Percentiles rank a stretch among this genome's conserved stretches.
These are phyloP conservation scores for Panicum miliaceum DNA, from an alignment of 176 grass and related monocot species.

Conservation along the genomic window DNA sequence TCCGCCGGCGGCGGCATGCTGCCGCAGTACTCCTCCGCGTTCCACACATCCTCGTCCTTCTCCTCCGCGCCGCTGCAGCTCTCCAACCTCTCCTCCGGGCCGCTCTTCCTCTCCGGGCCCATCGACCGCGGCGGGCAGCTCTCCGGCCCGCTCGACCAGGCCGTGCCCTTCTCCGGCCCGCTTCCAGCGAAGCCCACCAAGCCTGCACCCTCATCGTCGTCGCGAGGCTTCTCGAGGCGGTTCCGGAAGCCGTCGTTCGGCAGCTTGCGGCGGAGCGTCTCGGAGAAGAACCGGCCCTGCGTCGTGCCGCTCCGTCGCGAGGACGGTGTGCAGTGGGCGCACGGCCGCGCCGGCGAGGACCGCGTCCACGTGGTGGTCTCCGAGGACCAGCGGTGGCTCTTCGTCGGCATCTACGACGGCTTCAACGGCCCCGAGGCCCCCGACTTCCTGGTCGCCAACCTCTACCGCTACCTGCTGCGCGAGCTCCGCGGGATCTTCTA, in stretches of 20 bases:
- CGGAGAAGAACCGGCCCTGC: constrained; percentile 72
- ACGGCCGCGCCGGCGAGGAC: constrained; percentile 89
- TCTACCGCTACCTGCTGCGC: constrained; percentile 70
- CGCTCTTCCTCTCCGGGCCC: constrained; percentile 67
- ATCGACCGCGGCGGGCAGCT: constrained; percentile 73
- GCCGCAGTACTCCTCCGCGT: constrained; percentile 43
- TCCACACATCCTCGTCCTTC: constrained; percentile 69
- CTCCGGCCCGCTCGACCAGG: constrained; percentile 72
- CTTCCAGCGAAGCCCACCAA: constrained; percentile 58
- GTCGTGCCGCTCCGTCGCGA: constrained; percentile 60
- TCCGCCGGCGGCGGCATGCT: constrained; percentile 38
- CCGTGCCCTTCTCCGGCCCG: constrained; percentile 78
- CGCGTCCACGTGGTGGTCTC: constrained; percentile 85
- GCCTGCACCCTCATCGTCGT: constrained; percentile 43
- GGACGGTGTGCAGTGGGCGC: constrained; percentile 87
- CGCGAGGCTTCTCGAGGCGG: constrained; percentile 50
- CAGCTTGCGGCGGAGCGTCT: constrained; percentile 62
- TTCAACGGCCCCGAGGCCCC: constrained; percentile 93
- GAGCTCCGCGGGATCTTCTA: constrained; percentile 87
- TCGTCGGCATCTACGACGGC: constrained; percentile 95
- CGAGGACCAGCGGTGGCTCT: constrained; percentile 92
- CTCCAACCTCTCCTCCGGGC: constrained; percentile 55
- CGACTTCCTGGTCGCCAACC: constrained; percentile 83
- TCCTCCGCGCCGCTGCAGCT: constrained; percentile 74
- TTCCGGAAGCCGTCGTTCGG: constrained; percentile 64